Base-by-base conservation (phyloP, 176 grass and related monocot genomes). In the Juncus inflexus region DNA sequence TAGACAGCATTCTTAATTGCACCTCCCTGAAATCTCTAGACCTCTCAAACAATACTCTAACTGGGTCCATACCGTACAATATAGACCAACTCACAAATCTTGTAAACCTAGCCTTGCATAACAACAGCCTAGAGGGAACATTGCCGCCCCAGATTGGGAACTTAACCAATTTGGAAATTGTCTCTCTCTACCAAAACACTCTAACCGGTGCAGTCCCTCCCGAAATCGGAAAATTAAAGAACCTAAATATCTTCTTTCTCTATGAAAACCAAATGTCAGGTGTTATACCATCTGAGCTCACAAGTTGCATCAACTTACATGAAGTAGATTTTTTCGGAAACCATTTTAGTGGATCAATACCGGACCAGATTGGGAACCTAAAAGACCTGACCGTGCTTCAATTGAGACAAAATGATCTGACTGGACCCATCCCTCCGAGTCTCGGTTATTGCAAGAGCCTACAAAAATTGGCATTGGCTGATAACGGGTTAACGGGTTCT, bases 241-340 rank as follows among this genome's bases (percentile, higher is more conserved):
- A 51, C 65, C 66, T 97, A 19, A 74, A 36, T n/a, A 15, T 86
- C 7, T 16, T 97, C 15, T 91, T 84, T 74, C 75, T 97, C 35
- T 97, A 97, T 15, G 94, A 97, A 76, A 97, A 97, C 67, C 83
- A 91, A 77, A 91, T 97, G 88, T 71, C 80, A 0, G 94, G 94
- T 11, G 40, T 2, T 43, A 99, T 99, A 50, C 94, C 85, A 4
- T 55, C 59, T 3, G 85, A 89, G 75, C 37, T 99, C 4, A 80
- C 85, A 47, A 82, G 82, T 67, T 97, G 94, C 66, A 67, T 77
- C 35, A 89, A 83, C 70, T 80, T 99, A 80, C 82, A 99, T 55
- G 83, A 99, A 70, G 67, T 89, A 12, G 94, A 99, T 75, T 92
- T 99, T 73, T 99, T 92, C 43, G 88, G 94, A 37, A 99, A 99